Evolutionary conservation across 257 asterid genomes (phyloP).

Genomic region (Solanum chmielewskii): DNA sequence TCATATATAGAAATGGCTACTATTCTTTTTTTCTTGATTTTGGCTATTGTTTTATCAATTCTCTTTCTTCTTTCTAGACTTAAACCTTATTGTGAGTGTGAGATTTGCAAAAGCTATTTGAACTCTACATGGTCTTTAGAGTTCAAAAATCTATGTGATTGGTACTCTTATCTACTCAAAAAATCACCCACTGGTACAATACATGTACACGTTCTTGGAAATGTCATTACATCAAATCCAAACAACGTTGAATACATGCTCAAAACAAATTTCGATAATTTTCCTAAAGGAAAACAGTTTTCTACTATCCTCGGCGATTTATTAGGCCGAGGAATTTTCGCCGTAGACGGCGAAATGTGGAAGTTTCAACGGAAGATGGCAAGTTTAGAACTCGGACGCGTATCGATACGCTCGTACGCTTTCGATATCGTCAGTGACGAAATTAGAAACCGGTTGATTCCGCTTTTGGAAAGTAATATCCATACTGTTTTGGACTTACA

Average conservation of each 20-base stretch:
- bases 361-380: slow-evolving; percentile 73
- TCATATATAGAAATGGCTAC: slow-evolving; percentile 9
- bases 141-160: slow-evolving; percentile 58
- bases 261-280: slow-evolving; percentile 51
- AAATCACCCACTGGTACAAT: slow-evolving; percentile 55
- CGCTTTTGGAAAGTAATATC: slow-evolving; percentile 12
- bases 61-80: slow-evolving; percentile 5
- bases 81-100: slow-evolving; percentile 55
- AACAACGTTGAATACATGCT: slow-evolving; percentile 59
- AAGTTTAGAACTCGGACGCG: slow-evolving; percentile 43
- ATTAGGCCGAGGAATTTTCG: slow-evolving; percentile 75
- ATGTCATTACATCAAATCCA: slow-evolving; percentile 51
- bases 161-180: slow-evolving; percentile 63
- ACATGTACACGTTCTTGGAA: slow-evolving; percentile 57
- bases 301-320: slow-evolving; percentile 55
- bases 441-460: slow-evolving; percentile 44
- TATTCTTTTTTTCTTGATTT: slow-evolving; percentile 12
- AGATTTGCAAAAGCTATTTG: slow-evolving; percentile 39
- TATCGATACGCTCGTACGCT: slow-evolving; percentile 48
- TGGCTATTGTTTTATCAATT: slow-evolving; percentile 5
- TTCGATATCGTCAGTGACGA: slow-evolving; percentile 33
- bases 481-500: slow-evolving; percentile 38
- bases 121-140: slow-evolving; percentile 42
- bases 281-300: slow-evolving; percentile 64
- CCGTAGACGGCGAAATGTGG: slow-evolving; percentile 80